Conservation (phyloP, 495 filamentous ascomycete genomes). For the Cryomyces minteri region DNA sequence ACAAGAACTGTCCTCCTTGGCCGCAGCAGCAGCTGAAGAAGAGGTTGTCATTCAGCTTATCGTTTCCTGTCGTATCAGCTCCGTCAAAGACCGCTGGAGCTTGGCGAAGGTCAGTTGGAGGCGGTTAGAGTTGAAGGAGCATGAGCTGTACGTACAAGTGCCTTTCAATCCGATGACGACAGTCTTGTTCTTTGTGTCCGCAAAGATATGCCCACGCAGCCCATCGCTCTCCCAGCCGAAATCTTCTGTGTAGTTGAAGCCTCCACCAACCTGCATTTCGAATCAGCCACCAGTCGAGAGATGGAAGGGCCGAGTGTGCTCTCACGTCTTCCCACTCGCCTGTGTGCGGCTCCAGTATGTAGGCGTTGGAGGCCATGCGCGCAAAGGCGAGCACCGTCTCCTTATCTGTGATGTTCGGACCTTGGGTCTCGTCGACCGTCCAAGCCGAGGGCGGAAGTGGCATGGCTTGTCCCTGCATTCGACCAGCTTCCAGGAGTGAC, state of each 20-base stretch:
- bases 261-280: constrained; percentile 31
- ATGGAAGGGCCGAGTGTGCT: background rate
- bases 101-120: no score
- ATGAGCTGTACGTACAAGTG: constrained; percentile 25
- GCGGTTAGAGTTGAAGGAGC: no score
- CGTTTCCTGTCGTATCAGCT: constrained; percentile 85
- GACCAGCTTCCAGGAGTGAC: constrained; percentile 48
- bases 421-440: constrained; percentile 61
- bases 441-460: constrained; percentile 51
- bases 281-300: background rate
- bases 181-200: constrained; percentile 67
- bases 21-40: constrained; percentile 97
- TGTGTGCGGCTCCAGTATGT: constrained; percentile 49
- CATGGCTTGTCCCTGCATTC: constrained; percentile 38
- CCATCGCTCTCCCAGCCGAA: constrained; percentile 91
- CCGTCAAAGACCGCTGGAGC: constrained; percentile 86
- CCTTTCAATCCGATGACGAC: constrained; percentile 87
- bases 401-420: constrained; percentile 75
- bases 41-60: constrained; percentile 94
- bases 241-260: constrained; percentile 61
- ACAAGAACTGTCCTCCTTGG: constrained; percentile 69
- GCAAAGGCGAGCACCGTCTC: constrained; percentile 69
- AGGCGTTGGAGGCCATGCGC: constrained; percentile 74
- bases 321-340: constrained; percentile 62
- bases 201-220: constrained; percentile 81